Evolutionary conservation across 805 yeast species (phyloP).

Genomic region (Starmerella etchellsii): DNA sequence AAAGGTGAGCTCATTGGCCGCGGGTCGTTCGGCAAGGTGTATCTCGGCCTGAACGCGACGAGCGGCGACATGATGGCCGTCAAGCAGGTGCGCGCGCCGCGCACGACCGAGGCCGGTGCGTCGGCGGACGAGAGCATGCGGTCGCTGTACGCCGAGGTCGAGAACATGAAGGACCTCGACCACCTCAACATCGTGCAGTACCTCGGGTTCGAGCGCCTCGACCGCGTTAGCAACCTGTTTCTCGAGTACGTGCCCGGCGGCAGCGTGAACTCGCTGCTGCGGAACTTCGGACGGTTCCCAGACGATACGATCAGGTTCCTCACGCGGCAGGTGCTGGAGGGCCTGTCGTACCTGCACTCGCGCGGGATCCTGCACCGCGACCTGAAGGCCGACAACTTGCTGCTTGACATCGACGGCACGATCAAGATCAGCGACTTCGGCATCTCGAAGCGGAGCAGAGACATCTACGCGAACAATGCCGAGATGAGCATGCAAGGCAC

Average conservation of each 20-base stretch:
- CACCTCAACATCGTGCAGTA: constrained; percentile 93
- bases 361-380: constrained; percentile 86
- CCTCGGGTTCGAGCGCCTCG: constrained; percentile 75
- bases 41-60: constrained; percentile 80
- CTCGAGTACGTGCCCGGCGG: constrained; percentile 98
- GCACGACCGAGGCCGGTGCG: constrained; percentile 15
- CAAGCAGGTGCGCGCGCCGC: constrained; percentile 55
- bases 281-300: constrained; percentile 74
- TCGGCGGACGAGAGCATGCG: constrained; percentile 46
- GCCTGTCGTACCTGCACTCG: constrained; percentile 76
- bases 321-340: constrained; percentile 68
- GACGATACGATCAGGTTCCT: constrained; percentile 60
- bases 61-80: constrained; percentile 99
- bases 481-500: constrained; percentile 99
- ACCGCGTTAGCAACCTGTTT: constrained; percentile 68
- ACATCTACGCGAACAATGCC: constrained; percentile 79
- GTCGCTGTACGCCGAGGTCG: constrained; percentile 80
- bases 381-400: constrained; percentile 82
- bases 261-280: constrained; percentile 73
- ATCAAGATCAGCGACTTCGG: constrained; percentile 96
- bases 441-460: constrained; percentile 72
- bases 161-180: constrained; percentile 84
- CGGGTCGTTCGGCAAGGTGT: constrained; percentile 94
- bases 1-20: constrained; percentile 93
- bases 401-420: constrained; percentile 81